Base-by-base conservation (phyloP, 176 grass and related monocot genomes). In the Alloteropsis semialata region DNA sequence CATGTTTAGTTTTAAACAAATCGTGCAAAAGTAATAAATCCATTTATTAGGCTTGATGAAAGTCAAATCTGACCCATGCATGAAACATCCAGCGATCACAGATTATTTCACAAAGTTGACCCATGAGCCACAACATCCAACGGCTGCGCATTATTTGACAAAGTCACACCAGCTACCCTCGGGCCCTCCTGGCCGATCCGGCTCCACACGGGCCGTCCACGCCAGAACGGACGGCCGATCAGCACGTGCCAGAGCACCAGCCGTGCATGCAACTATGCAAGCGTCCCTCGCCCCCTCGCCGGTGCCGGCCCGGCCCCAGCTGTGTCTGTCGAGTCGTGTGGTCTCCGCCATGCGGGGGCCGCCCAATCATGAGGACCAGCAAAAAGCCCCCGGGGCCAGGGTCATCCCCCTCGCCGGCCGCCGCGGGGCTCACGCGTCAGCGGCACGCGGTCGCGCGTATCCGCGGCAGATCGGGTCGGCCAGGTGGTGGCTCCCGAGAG, bases 401-500 rank as follows among this genome's bases (percentile, higher is more conserved):
- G 72, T 44, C 68, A 54, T 30, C 45, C 4, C n/a, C 8, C 22
- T 1, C 7, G 11, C 18, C 48, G 33, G n/a, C 7, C 30, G 6
- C n/a, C 5, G 36, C 13, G 15, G 48, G 29, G 18, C 65, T 73
- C 42, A 4, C 24, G 3, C 29, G 69, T 51, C 81, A 80, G 76
- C n/a, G 9, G 28, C 28, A n/a, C n/a, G 16, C 54, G 49, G 25
- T 48, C 6, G 59, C 32, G 39, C 76, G 51, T 69, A 81, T 84
- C 87, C 48, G 9, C 60, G 32, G 4, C 10, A 81, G 82, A 84
- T 84, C 51, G 61, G 66, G 9, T 42, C 69, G 49, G 69, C 69
- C 87, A 89, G 69, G 82, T 89, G 76, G 44, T 61, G 55, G 50
- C 76, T 80, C 75, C 75, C 29, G 79, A 82, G 86, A 48, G 79